These are phyloP conservation scores for Raffaelea ambrosiae DNA, from an alignment of 2,329 filamentous ascomycete species.

Conservation along the genomic window DNA sequence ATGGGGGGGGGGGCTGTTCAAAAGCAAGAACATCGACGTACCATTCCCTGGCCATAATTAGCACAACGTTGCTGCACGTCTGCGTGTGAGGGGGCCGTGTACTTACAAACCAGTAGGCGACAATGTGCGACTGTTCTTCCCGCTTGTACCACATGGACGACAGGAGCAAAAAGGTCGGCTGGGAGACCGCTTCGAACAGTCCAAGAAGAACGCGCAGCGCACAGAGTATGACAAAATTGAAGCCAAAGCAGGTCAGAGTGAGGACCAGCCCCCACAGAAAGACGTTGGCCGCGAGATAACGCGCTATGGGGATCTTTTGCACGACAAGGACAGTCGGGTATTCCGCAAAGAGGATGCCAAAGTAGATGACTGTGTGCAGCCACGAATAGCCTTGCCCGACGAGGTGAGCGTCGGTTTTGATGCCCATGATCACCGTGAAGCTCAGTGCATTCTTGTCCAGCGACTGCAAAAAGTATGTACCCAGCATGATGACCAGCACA, in stretches of 20 bases:
- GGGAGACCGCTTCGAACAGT: conserved; percentile 48
- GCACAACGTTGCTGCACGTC: background rate
- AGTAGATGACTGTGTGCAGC: conserved; percentile 3
- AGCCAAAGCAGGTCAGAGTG: conserved; percentile 43
- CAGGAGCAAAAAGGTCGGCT: conserved; percentile 48
- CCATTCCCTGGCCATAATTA: background rate
- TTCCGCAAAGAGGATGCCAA: conserved; percentile 3
- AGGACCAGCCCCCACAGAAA: conserved; percentile 43
- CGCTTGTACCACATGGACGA: conserved; percentile 58
- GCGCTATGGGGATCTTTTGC: background rate
- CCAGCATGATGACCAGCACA: conserved; percentile 47
- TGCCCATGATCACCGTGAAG: conserved; percentile 33
- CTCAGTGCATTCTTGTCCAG: conserved; percentile 50
- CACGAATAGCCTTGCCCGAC: conserved; percentile 26
- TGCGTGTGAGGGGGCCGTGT: conserved; percentile 31
- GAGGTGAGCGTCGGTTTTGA: conserved; percentile 18
- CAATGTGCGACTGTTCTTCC: conserved; percentile 52
- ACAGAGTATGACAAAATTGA: background rate
- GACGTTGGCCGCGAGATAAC: conserved; percentile 30
- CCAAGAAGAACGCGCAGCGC: conserved; percentile 54
- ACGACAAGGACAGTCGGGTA: conserved; percentile 1
- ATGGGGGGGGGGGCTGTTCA: background rate
- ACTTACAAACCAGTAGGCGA: too few relatives aligned
- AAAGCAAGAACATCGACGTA: background rate
- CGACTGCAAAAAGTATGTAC: conserved; percentile 49